phyloP scores from a whole-genome alignment of 2,329 filamentous ascomycete genomes.

The Sarocladium strictum region DNA sequence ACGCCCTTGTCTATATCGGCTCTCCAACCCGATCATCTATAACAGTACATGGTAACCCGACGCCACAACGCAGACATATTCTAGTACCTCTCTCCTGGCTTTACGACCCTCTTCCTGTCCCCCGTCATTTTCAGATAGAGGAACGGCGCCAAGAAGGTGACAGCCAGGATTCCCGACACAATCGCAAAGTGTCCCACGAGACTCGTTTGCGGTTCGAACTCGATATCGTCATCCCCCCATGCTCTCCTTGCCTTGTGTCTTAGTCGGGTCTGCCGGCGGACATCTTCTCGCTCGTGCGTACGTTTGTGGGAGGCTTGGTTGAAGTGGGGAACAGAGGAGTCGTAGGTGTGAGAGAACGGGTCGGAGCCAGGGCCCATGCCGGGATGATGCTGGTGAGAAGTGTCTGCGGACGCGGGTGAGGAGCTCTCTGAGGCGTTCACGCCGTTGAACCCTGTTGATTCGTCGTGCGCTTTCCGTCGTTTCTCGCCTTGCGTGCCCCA shows the following conservation, averaged over 20 bases:
- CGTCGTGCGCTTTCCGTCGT: constrained; percentile 46
- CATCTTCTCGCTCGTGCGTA: constrained; percentile 63
- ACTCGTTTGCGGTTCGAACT: constrained; percentile 35
- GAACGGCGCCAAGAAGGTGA: constrained; percentile 41
- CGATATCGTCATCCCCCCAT: constrained; percentile 31
- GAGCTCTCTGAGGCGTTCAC: neutral
- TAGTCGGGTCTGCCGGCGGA: constrained; percentile 28
- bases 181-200: constrained; percentile 42
- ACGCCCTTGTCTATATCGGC: too few species aligned
- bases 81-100: constrained; percentile 12
- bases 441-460: constrained; percentile 25
- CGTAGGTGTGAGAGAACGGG: constrained; percentile 30
- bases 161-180: constrained; percentile 39
- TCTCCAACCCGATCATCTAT: too few species aligned
- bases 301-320: constrained; percentile 65
- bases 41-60: neutral
- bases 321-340: constrained; percentile 67
- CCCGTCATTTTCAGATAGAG: constrained; percentile 32
- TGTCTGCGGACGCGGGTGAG: constrained; percentile 8
- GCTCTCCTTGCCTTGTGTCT: constrained; percentile 24
- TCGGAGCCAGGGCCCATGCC: constrained; percentile 58
- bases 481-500: constrained; percentile 64
- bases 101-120: constrained; percentile 19
- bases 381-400: constrained; percentile 13
- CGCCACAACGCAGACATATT: too few species aligned